These are phyloP conservation scores for Trichoderma harzianum DNA, from an alignment of 2,329 filamentous ascomycete genomes.

Conservation along the genomic window DNA sequence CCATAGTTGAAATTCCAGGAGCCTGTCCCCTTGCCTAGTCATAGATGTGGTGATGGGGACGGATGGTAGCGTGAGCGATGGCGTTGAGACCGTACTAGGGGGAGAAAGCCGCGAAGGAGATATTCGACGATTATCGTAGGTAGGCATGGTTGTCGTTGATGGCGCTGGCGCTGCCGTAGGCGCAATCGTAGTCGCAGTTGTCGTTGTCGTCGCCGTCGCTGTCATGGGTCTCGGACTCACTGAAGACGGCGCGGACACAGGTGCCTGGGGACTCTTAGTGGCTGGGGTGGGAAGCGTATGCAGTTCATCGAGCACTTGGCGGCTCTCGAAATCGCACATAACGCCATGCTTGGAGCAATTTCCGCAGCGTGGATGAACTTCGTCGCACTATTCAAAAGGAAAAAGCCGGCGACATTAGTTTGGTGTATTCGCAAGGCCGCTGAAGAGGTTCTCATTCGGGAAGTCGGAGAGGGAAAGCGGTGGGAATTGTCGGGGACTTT, in stretches of 20 bases:
- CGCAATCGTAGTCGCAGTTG: slow-evolving; percentile 20
- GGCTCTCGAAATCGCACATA: slow-evolving; percentile 60
- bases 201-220: slow-evolving; percentile 22
- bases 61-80: slow-evolving; percentile 23
- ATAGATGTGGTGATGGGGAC: slow-evolving; percentile 29
- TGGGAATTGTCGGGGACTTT: background rate
- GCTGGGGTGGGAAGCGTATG: slow-evolving; percentile 37
- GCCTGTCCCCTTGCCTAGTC: slow-evolving; percentile 40
- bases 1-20: slow-evolving; percentile 60
- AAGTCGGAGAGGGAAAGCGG: background rate
- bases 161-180: slow-evolving; percentile 15
- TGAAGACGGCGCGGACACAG: slow-evolving; percentile 13
- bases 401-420: background rate
- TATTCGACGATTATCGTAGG: slow-evolving; percentile 11
- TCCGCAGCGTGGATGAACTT: slow-evolving; percentile 61
- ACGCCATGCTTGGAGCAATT: slow-evolving; percentile 68
- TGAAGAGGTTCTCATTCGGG: background rate
- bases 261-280: slow-evolving; percentile 19
- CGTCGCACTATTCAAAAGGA: slow-evolving; percentile 53
- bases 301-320: slow-evolving; percentile 45
- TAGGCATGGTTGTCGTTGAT: background rate
- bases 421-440: background rate
- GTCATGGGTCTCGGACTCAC: slow-evolving; percentile 21
- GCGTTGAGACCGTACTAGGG: slow-evolving; percentile 12
- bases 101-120: slow-evolving; percentile 9